Evolutionary conservation across 2,329 filamentous ascomycete species (phyloP), one percentile per base, ranked within the genome.

Genomic region (Zasmidium angulare): DNA sequence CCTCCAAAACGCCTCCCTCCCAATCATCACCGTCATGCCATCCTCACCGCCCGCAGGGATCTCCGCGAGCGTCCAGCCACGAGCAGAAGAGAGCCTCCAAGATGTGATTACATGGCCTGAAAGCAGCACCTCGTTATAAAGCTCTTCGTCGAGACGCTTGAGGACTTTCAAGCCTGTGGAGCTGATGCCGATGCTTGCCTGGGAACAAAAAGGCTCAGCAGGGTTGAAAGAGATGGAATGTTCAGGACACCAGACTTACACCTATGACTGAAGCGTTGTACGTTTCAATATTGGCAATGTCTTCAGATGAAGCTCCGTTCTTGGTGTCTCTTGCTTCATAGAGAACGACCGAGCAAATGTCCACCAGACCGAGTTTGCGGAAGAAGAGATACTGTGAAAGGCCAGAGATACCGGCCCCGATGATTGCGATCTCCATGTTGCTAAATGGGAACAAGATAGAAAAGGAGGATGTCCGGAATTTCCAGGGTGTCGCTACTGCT

Each of bases 81-180:
- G 36, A 17, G 36, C 6, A 17, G 12, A 17, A 17, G 36, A 43
- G 12, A 43, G 36, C 14, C n/a, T 43, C 36, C 58, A 50, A 52
- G 22, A 51, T 53, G 9, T 43, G 36, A 43, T 43, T 3, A 43
- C 36, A 43, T 43, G 36, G 3, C 59, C 59, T 3, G 51, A 31
- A 9, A 19, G 14, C 20, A 55, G 49, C 2, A 61, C 26, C 19
- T 59, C 56, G 4, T 50, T n/a, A 19, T 59, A 36, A 10, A 59
- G 29, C 12, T 49, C 52, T 4, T 47, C n/a, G 20, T 58, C 56
- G 2, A 62, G 48, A 20, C 59, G 48, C 17, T 51, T 50, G 20
- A 59, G 29, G 17, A 60, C 58, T 14, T 56, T 46, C 6, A 60
- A 46, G 36, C 58, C 54, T 7, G 36, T 43, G 36, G 36, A 19